Conservation (phyloP, 1,284 basidiomycete species). For the Rhodotorula sp. region DNA sequence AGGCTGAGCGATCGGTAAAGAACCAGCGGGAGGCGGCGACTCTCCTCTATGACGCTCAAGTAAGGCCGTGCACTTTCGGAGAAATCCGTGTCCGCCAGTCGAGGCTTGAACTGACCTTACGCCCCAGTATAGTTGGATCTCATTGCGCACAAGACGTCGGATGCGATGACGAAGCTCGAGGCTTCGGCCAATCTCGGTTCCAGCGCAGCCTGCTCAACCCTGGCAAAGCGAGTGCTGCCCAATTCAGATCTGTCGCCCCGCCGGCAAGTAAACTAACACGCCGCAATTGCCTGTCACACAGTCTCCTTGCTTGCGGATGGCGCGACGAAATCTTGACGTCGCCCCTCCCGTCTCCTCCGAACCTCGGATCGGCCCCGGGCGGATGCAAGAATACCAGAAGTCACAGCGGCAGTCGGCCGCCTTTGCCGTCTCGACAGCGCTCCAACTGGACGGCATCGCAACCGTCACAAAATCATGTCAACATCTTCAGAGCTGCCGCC, state of each 20-base stretch:
- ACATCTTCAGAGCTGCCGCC: background rate
- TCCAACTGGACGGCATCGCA: no score
- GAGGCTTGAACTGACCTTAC: background rate
- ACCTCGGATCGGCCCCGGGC: background rate
- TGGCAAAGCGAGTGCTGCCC: slow-evolving; percentile 34
- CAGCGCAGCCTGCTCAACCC: slow-evolving; percentile 37
- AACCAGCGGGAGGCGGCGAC: background rate
- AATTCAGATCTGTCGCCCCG: background rate
- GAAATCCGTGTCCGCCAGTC: background rate
- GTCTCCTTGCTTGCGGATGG: slow-evolving; percentile 4
- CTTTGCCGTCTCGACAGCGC: background rate
- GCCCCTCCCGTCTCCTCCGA: background rate
- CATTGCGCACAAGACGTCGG: slow-evolving; percentile 30
- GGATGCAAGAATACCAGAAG: background rate
- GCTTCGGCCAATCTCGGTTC: slow-evolving; percentile 28
- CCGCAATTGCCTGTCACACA: background rate
- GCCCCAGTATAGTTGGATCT: slow-evolving; percentile 32
- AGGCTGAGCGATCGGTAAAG: background rate
- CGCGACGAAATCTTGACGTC: background rate
- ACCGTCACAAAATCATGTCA: background rate
- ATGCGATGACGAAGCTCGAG: slow-evolving; percentile 27
- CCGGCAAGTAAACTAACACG: no score
- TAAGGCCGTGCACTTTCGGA: background rate
- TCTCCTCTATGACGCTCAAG: background rate
- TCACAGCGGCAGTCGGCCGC: background rate